A percentile compares a stretch with the other conserved stretches of the same genome.
Evolutionary conservation across 805 yeast species (phyloP).

Genomic region (Blastobotrys chiropterorum): DNA sequence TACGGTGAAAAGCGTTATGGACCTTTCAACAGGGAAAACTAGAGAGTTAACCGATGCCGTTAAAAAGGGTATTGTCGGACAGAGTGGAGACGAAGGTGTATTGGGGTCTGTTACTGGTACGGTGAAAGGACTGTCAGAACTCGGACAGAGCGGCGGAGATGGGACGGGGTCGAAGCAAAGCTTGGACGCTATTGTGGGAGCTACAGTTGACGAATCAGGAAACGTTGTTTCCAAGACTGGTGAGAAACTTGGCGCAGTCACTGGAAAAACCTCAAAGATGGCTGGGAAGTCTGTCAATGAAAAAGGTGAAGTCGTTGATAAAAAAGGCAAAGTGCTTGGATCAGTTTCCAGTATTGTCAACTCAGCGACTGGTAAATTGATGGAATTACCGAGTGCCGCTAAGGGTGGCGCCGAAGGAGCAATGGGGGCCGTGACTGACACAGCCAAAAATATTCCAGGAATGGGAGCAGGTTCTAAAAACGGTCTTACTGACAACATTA

Average conservation of each 20-base stretch:
- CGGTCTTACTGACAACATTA: background rate
- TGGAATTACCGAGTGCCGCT: background rate
- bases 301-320: background rate
- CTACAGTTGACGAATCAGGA: background rate
- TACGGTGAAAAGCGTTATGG: background rate
- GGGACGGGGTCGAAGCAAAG: background rate
- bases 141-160: background rate
- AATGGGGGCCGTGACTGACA: background rate
- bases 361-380: background rate
- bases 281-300: constrained; percentile 2
- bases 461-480: background rate
- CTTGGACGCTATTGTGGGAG: background rate
- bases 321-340: background rate
- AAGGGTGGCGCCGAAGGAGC: background rate
- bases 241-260: background rate
- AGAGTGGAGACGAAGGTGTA: background rate
- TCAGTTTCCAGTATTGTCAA: background rate
- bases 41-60: background rate
- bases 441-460: background rate
- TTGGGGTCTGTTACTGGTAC: background rate
- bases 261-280: background rate
- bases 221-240: background rate
- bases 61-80: background rate
- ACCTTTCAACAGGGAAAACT: background rate
- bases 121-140: background rate